phyloP scores from a whole-genome alignment of 2,329 filamentous ascomycete genomes.

The Calonectria pteridis region DNA sequence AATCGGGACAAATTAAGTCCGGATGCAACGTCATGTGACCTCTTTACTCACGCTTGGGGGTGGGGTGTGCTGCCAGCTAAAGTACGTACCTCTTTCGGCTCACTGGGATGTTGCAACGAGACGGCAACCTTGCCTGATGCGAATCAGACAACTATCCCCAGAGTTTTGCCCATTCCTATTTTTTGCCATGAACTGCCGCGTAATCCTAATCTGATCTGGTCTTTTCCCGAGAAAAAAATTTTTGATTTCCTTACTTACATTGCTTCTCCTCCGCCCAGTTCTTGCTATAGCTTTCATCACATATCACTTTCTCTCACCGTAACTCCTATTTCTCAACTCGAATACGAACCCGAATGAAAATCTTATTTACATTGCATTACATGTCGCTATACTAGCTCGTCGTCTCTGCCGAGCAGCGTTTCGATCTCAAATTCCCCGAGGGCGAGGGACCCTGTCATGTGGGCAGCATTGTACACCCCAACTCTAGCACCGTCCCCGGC shows the following conservation, averaged over 20 bases:
- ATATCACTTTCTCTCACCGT: neutral
- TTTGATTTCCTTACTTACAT: neutral
- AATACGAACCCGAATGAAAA: neutral
- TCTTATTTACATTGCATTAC: neutral
- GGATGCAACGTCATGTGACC: conserved; percentile 2
- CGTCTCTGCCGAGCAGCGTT: neutral
- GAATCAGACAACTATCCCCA: neutral
- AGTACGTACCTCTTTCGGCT: conserved; percentile 18
- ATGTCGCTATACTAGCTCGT: neutral
- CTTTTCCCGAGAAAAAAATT: neutral
- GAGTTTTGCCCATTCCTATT: neutral
- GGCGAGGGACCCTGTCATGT: conserved; percentile 1
- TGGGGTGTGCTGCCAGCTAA: neutral
- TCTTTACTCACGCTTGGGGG: neutral
- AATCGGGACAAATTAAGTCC: conserved; percentile 17
- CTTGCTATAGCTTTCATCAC: neutral
- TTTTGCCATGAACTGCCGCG: neutral
- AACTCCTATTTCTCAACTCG: neutral
- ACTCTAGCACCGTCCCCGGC: neutral
- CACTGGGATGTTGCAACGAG: neutral
- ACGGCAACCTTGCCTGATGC: neutral
- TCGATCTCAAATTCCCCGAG: neutral
- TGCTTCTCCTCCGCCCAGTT: neutral
- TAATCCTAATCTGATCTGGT: neutral
- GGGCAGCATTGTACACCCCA: conserved; percentile 9